Conservation (phyloP, 2,329 filamentous ascomycete genomes). For the Lachnellula occidentalis region DNA sequence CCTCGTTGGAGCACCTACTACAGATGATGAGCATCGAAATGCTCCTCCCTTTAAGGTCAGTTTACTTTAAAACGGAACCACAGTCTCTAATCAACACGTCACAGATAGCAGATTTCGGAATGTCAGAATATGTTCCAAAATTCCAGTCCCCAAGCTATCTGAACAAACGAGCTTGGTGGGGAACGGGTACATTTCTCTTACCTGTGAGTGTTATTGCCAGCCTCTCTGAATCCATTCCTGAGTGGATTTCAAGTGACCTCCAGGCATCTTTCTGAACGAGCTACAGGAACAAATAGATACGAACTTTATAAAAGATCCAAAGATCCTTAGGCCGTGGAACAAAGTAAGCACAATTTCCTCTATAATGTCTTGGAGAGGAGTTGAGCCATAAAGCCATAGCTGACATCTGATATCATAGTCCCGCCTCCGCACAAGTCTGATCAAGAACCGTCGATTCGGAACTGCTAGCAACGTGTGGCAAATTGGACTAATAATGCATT, state of each 20-base stretch:
- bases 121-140: not conserved
- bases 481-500: conserved; percentile 9
- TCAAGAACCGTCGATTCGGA: not conserved
- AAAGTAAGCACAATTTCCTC: not conserved
- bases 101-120: conserved; percentile 9
- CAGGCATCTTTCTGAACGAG: too few species aligned
- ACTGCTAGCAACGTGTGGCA: conserved; percentile 8
- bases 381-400: not conserved
- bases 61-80: too few species aligned
- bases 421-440: not conserved
- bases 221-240: not conserved
- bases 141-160: not conserved
- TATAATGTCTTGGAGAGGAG: not conserved
- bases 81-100: not conserved
- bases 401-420: not conserved
- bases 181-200: not conserved
- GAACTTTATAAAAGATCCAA: too few species aligned
- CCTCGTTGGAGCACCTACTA: not conserved
- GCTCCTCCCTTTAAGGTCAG: conserved; percentile 2
- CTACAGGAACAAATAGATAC: too few species aligned
- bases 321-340: too few species aligned
- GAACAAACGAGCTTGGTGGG: not conserved
- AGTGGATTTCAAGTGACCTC: too few species aligned
- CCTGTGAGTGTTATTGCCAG: not conserved
- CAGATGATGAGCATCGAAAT: conserved; percentile 3